These are phyloP conservation scores for Acacia acuminata DNA, from an alignment of 306 rosid species.

Conservation along the genomic window DNA sequence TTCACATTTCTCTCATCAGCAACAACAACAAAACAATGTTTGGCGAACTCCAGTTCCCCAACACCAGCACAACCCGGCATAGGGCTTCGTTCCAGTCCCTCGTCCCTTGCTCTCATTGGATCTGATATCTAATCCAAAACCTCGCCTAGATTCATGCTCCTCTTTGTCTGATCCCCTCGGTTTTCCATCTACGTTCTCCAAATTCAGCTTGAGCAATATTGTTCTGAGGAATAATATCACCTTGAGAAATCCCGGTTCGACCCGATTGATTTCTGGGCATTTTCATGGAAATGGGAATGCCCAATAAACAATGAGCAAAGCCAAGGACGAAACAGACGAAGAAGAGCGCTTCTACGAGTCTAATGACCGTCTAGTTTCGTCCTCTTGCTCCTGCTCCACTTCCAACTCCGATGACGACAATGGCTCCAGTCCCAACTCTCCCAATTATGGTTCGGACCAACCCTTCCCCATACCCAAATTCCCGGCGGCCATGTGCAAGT, in stretches of 20 bases:
- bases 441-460: conserved; percentile 44
- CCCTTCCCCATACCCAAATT: conserved; percentile 54
- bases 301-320: conserved; percentile 76
- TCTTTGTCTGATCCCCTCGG: conserved; percentile 22
- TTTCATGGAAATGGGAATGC: conserved; percentile 80
- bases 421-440: conserved; percentile 39
- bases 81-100: conserved; percentile 61
- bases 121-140: conserved; percentile 49
- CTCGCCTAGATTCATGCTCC: conserved; percentile 26
- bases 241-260: conserved; percentile 18
- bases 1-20: conserved; percentile 18
- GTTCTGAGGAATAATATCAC: not conserved
- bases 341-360: conserved; percentile 86
- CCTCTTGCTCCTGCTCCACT: conserved; percentile 85
- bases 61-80: conserved; percentile 39
- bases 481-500: conserved; percentile 57
- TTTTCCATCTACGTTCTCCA: not conserved
- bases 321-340: conserved; percentile 54
- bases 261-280: conserved; percentile 50
- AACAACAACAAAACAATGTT: conserved; percentile 39
- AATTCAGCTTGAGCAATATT: conserved; percentile 15
- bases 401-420: conserved; percentile 60
- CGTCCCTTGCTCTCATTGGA: conserved; percentile 38
- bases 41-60: conserved; percentile 50
- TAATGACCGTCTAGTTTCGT: conserved; percentile 80